These are phyloP conservation scores for Phytophthora idaei DNA, from an alignment of 352 stramenopile genomes.

Conservation along the genomic window DNA sequence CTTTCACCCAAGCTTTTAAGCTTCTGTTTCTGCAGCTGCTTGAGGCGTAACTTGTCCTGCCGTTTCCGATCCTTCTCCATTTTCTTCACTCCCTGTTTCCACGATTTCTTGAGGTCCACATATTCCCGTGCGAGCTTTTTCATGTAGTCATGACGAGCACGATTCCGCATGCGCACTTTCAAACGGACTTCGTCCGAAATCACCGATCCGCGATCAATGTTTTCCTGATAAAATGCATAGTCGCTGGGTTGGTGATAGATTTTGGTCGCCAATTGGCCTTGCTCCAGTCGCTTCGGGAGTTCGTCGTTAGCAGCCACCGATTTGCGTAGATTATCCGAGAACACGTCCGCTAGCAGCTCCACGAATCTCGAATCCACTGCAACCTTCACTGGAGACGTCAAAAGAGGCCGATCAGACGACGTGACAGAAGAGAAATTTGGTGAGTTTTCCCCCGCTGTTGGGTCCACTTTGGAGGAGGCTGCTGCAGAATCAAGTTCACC, in stretches of 20 bases:
- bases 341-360: conserved; percentile 64
- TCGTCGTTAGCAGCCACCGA: conserved; percentile 53
- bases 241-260: conserved; percentile 78
- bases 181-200: conserved; percentile 61
- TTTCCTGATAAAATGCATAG: conserved; percentile 77
- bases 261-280: conserved; percentile 53
- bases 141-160: conserved; percentile 65
- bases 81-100: conserved; percentile 86
- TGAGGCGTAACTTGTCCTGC: conserved; percentile 79
- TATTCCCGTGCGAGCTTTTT: conserved; percentile 81
- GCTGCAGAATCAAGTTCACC: conserved; percentile 3
- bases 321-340: conserved; percentile 68
- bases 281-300: conserved; percentile 59
- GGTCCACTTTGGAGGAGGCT: conserved; percentile 7
- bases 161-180: conserved; percentile 73
- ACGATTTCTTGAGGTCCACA: conserved; percentile 79
- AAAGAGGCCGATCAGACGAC: conserved; percentile 4
- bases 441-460: background rate
- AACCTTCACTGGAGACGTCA: conserved; percentile 43
- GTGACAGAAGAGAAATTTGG: conserved; percentile 9
- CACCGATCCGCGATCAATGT: conserved; percentile 57
- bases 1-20: conserved; percentile 32
- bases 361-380: conserved; percentile 72
- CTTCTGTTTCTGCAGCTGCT: conserved; percentile 68
- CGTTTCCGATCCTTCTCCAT: conserved; percentile 89